Conservation (phyloP, 2,329 filamentous ascomycete genomes). For the Colletotrichum cuscutae region DNA sequence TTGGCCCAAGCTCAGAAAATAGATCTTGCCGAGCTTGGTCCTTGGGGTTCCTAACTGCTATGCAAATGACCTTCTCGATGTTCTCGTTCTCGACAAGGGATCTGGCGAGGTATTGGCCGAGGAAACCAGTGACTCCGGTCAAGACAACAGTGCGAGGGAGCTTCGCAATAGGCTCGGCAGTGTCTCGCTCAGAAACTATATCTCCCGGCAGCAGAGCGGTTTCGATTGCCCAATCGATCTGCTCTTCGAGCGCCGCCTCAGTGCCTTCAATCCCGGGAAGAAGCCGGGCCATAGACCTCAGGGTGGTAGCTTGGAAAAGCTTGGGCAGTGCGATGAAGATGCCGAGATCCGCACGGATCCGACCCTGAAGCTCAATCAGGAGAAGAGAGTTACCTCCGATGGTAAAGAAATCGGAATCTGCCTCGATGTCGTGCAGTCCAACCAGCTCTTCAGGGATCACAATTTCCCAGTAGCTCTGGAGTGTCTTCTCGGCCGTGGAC, state of each 20-base stretch:
- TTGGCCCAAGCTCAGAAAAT: neutral
- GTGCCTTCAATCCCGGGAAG: constrained; percentile 35
- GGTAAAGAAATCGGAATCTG: constrained; percentile 47
- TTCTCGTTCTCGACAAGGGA: constrained; percentile 18
- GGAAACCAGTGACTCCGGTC: constrained; percentile 35
- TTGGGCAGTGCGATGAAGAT: constrained; percentile 42
- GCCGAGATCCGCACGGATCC: constrained; percentile 43
- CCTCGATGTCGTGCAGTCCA: neutral
- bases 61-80: constrained; percentile 32
- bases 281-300: constrained; percentile 47
- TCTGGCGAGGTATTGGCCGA: constrained; percentile 35
- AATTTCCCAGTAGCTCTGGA: neutral
- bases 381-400: constrained; percentile 50
- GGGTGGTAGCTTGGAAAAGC: constrained; percentile 47
- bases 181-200: neutral
- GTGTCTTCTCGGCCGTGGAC: neutral
- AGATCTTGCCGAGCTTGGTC: neutral
- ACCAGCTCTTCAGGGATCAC: neutral
- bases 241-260: neutral
- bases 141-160: constrained; percentile 26
- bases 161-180: neutral
- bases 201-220: constrained; percentile 2
- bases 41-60: constrained; percentile 18
- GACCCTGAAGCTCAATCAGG: constrained; percentile 44
- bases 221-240: constrained; percentile 48